phyloP scores from a whole-genome alignment of 2,329 filamentous ascomycete genomes.

The Fusarium pininemorale region DNA sequence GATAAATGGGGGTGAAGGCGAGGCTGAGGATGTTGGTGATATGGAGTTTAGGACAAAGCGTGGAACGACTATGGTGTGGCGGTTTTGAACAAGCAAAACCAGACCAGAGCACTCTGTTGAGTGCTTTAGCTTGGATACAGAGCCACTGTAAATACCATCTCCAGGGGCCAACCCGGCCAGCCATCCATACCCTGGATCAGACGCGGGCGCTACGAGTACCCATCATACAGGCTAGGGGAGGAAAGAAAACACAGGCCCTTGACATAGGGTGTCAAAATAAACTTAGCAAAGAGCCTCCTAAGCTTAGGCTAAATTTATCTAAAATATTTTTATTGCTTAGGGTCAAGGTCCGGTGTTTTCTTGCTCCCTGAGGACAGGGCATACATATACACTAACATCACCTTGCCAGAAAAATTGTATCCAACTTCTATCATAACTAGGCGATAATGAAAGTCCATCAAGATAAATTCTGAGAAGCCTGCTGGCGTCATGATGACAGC shows the following conservation, averaged over 20 bases:
- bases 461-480: background rate
- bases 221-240: background rate
- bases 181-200: background rate
- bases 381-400: conserved; percentile 17
- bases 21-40: conserved; percentile 29
- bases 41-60: conserved; percentile 16
- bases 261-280: too few species aligned
- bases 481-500: conserved; percentile 13
- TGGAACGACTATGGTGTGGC: conserved; percentile 23
- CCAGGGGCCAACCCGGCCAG: background rate
- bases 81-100: conserved; percentile 20
- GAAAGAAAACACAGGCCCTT: too few species aligned
- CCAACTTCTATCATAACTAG: conserved; percentile 1
- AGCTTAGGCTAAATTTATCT: too few species aligned
- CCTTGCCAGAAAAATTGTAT: background rate
- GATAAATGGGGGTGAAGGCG: conserved; percentile 2
- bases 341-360: too few species aligned
- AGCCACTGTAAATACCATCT: background rate
- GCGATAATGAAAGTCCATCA: background rate
- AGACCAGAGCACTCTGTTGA: background rate
- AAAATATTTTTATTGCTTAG: too few species aligned
- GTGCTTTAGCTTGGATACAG: background rate
- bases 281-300: too few species aligned
- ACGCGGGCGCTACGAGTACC: conserved; percentile 3
- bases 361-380: background rate